Evolutionary conservation across 2,329 filamentous ascomycete species (phyloP).

Genomic region (Cladophialophora bantiana): DNA sequence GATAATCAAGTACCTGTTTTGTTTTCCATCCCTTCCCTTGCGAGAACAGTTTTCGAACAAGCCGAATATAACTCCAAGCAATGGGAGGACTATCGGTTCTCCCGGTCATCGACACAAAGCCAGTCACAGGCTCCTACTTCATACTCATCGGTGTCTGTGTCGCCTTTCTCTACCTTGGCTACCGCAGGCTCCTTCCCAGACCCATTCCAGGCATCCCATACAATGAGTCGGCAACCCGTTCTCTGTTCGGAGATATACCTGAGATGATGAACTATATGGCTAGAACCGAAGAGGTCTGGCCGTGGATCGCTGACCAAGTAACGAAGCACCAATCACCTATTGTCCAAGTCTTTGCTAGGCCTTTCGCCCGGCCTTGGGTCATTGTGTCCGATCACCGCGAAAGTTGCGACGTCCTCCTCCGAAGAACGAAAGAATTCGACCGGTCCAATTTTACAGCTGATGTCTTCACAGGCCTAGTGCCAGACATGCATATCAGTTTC

Average conservation of each 20-base stretch:
- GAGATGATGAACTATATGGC: slow-evolving; percentile 21
- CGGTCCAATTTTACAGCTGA: slow-evolving; percentile 14
- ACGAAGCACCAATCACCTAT: slow-evolving; percentile 50
- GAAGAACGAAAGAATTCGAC: slow-evolving; percentile 38
- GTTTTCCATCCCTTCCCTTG: background rate
- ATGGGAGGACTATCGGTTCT: background rate
- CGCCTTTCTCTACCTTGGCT: slow-evolving; percentile 8
- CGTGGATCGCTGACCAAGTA: slow-evolving; percentile 21
- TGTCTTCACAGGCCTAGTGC: slow-evolving; percentile 13
- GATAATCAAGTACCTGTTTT: background rate
- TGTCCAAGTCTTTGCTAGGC: slow-evolving; percentile 57
- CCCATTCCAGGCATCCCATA: slow-evolving; percentile 28
- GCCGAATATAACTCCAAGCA: background rate
- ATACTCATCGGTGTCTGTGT: background rate
- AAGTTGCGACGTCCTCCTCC: slow-evolving; percentile 35
- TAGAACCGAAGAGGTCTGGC: slow-evolving; percentile 15
- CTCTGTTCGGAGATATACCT: slow-evolving; percentile 20
- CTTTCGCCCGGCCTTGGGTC: slow-evolving; percentile 53
- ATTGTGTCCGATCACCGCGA: slow-evolving; percentile 46
- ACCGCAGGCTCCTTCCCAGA: slow-evolving; percentile 19
- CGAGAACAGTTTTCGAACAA: background rate
- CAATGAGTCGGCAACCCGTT: slow-evolving; percentile 16
- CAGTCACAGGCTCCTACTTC: background rate
- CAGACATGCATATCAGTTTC: slow-evolving; percentile 14
- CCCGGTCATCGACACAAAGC: background rate